Evolutionary conservation across 2,329 filamentous ascomycete species (phyloP), one percentile per base, ranked within the genome.

Genomic region (Elsinoe necatrix): DNA sequence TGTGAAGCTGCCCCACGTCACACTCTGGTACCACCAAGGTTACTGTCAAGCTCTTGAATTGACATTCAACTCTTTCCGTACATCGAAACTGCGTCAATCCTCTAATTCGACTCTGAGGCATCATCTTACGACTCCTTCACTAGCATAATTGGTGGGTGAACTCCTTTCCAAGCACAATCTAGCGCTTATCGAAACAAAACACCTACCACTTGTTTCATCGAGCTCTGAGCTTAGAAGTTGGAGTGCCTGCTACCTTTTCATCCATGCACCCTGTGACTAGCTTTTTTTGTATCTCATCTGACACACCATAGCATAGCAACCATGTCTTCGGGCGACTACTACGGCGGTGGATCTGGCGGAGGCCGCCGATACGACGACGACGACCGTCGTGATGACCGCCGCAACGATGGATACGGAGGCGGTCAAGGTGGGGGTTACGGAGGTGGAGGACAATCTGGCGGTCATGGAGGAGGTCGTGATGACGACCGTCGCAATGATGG

Each of bases 301-400:
- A 52, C 34, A 52, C 12, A 37, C 5, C 6, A 37, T 21, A 37
- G 29, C 29, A 39, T 35, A 37, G 18, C 39, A 34, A 65, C 34
- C 57, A 69, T 69, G 67, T 67, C 67, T 54, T 68, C 67, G 61
- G 63, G 66, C 63, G 64, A 69, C 56, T 62, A 65, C 60, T 59
- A 59, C 56, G 61, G 58, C 23, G 58, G 59, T 42, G 31, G 31
- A 7, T 52, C 48, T 35, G 48, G 48, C 16, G 48, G 48, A 23
- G 48, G 48, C 9, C 29, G 48, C 11, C 29, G 48, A 11, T 16
- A 52, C 31, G 31, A 52, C 34, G 54, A 60, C 25, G 48, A 60
- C 29, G 56, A 57, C 8, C 58, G 59, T 56, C 45, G 55, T 34
- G 57, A 39, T 21, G 57, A 58, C 39, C 42, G 45, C 9, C 16